Evolutionary conservation across 495 filamentous ascomycete genomes (phyloP), one percentile per base, ranked within the genome.

Genomic region (Tuber melanosporum): DNA sequence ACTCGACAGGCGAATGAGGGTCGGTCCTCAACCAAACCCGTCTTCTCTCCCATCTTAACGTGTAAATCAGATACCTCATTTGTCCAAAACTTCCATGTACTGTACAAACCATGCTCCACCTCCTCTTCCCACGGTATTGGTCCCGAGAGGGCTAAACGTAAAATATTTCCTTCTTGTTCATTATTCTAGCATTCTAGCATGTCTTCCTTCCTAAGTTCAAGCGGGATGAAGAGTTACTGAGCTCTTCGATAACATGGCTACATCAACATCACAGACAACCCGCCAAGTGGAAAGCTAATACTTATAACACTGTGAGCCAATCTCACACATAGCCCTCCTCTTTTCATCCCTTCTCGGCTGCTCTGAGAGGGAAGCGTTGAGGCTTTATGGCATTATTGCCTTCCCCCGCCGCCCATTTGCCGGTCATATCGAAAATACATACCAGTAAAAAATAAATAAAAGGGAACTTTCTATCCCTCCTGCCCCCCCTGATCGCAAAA

Each of bases 381-480:
- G 78, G 77, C 77, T 79, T 79, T 80, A 80, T 80, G 71, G 73
- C 71, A 80, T 80, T 80, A 66, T 74, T 71, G 57, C 70, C 62
- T 78, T 57, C 74, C 76, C 71, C 73, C 78, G 70, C 78, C 75
- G 70, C 73, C 76, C 73, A 80, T 80, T 80, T 80, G 74, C 77
- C 78, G 71, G 78, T 79, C 76, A 66, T 66, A 66, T 66, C 57
- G 57, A 66, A 36, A 26, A 32, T 66, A 66, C 57, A 66, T 66
- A 66, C 57, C 57, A 66, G 57, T 36, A 32, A 66, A 17, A 66
- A 62, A 10, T 3, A 66, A 66, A 66, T 17, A 66, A 66, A 66
- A 66, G 26, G 26, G 3, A 66, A 36, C 57, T 66, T 66, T 36
- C 26, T 66, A 17, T 36, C 57, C 26, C 57, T 36, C 57, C 12